phyloP scores from a whole-genome alignment of 1,284 basidiomycete genomes.

The Sporisorium iseilematis-ciliati region DNA sequence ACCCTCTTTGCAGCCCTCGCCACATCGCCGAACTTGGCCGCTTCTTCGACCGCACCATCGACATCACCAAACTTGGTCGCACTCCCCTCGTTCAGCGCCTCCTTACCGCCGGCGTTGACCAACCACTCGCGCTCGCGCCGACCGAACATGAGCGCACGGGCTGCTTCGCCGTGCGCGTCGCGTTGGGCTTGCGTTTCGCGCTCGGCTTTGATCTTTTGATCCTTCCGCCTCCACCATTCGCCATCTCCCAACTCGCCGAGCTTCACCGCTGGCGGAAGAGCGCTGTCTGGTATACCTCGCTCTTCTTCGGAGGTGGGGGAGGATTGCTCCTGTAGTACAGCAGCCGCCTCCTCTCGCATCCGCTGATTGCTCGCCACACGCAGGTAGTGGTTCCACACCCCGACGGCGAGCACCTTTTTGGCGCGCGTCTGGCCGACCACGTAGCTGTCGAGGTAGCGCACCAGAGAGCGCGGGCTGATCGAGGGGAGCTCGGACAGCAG shows the following conservation, averaged over 20 bases:
- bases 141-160: conserved; percentile 39
- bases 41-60: not conserved
- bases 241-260: conserved; percentile 14
- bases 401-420: conserved; percentile 91
- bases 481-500: conserved; percentile 21
- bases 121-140: conserved; percentile 48
- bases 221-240: conserved; percentile 4
- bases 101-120: conserved; percentile 32
- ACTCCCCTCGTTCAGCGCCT: too few relatives aligned
- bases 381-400: conserved; percentile 66
- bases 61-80: too few relatives aligned
- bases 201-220: conserved; percentile 14
- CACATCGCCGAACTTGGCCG: conserved; percentile 31
- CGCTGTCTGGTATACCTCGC: too few relatives aligned
- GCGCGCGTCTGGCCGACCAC: conserved; percentile 92
- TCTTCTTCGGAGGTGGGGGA: not conserved
- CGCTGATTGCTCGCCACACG: conserved; percentile 37
- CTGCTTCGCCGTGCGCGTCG: conserved; percentile 42
- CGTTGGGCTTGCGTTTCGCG: conserved; percentile 16
- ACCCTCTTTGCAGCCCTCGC: not conserved
- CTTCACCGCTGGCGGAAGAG: conserved; percentile 5
- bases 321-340: not conserved
- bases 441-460: conserved; percentile 87
- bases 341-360: conserved; percentile 31
- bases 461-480: conserved; percentile 74